Conservation (phyloP, 176 grass and related monocot genomes). For the Eleusine coracana region DNA sequence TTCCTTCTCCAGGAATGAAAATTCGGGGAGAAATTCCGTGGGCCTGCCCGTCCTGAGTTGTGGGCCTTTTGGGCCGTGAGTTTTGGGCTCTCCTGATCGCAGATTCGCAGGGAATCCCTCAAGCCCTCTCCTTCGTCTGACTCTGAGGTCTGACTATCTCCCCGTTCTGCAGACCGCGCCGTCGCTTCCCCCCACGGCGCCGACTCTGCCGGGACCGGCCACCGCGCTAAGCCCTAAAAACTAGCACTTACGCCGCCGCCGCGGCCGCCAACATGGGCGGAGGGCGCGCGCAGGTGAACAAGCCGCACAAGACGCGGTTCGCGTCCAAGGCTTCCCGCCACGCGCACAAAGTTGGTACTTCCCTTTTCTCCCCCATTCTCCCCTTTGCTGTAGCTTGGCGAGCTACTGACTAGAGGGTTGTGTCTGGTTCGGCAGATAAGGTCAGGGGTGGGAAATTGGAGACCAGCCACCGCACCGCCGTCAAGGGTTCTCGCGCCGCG, state of each 20-base stretch:
- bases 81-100: neutral
- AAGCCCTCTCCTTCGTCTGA: neutral
- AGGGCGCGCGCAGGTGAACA: conserved; percentile 80
- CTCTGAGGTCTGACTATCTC: neutral
- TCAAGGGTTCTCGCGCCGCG: conserved; percentile 72
- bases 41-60: no score
- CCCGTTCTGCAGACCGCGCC: neutral
- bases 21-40: no score
- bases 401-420: neutral
- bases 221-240: neutral
- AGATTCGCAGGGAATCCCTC: neutral
- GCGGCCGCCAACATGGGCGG: conserved; percentile 54
- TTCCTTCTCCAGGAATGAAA: no score
- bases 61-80: neutral
- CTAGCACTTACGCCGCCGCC: neutral
- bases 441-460: conserved; percentile 59
- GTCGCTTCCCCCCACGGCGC: neutral
- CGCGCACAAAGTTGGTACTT: conserved; percentile 57
- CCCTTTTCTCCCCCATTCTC: neutral
- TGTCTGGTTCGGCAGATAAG: conserved; percentile 54
- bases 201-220: neutral
- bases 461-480: conserved; percentile 46
- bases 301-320: conserved; percentile 88
- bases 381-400: neutral
- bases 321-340: conserved; percentile 89